Evolutionary conservation across 768 basidiomycete genomes (phyloP).

Genomic region (Naganishia friedmannii): DNA sequence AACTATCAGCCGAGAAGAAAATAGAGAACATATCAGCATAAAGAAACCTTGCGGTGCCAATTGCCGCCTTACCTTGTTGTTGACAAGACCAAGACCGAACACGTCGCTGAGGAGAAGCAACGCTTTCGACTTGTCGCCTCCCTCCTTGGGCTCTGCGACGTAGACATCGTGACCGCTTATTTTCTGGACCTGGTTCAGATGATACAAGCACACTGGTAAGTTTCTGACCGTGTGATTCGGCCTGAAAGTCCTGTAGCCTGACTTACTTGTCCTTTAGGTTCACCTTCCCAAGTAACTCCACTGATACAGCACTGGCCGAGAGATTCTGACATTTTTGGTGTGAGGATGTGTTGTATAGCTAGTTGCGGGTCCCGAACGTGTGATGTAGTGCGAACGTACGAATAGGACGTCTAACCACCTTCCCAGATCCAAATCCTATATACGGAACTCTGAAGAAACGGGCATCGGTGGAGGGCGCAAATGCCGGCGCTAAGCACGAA

Average conservation of each 20-base stretch:
- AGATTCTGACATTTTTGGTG: background rate
- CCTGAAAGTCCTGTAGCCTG: background rate
- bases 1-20: slow-evolving; percentile 21
- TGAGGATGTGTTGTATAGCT: too few species aligned
- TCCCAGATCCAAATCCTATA: too few species aligned
- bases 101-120: slow-evolving; percentile 58
- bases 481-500: too few species aligned
- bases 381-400: background rate
- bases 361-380: too few species aligned
- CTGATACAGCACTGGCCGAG: slow-evolving; percentile 13
- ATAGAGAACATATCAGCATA: slow-evolving; percentile 35
- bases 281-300: slow-evolving; percentile 24
- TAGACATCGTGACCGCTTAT: slow-evolving; percentile 60
- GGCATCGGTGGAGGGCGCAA: too few species aligned
- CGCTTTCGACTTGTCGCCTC: slow-evolving; percentile 58
- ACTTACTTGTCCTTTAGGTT: slow-evolving; percentile 14
- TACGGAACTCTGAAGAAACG: too few species aligned
- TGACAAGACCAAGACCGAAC: slow-evolving; percentile 58
- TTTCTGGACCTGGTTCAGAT: slow-evolving; percentile 49
- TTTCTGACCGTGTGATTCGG: background rate
- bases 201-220: background rate
- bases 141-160: slow-evolving; percentile 58
- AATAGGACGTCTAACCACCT: too few species aligned
- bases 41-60: background rate
- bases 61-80: slow-evolving; percentile 55